Conservation (phyloP, 2,329 filamentous ascomycete species). For the Pseudovirgaria hyperparasitica region DNA sequence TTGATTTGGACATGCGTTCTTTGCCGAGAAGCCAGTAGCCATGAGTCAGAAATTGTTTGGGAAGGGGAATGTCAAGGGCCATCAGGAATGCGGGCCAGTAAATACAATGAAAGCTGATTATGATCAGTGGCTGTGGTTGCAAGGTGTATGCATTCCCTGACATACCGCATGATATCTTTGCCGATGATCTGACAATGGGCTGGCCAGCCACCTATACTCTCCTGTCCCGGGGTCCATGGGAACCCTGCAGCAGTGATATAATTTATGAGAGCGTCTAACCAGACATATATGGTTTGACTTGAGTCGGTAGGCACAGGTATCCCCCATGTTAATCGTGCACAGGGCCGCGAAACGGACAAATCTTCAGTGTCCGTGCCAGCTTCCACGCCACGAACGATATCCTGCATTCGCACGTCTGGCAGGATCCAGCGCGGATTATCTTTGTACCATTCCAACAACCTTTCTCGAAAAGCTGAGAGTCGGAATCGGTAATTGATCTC, state of each 20-base stretch:
- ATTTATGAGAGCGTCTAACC: slow-evolving; percentile 92
- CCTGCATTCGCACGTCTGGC: slow-evolving; percentile 59
- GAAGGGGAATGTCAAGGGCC: slow-evolving; percentile 67
- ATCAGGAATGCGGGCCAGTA: slow-evolving; percentile 97
- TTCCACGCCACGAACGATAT: slow-evolving; percentile 65
- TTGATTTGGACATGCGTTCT: slow-evolving; percentile 93
- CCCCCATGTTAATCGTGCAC: slow-evolving; percentile 70
- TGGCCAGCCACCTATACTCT: slow-evolving; percentile 63
- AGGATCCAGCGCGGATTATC: slow-evolving; percentile 67
- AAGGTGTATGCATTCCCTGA: slow-evolving; percentile 4
- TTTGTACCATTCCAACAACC: slow-evolving; percentile 65
- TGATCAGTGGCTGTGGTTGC: no score
- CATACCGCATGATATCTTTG: slow-evolving; percentile 76
- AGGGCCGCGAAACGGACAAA: slow-evolving; percentile 76
- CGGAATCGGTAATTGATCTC: slow-evolving; percentile 94
- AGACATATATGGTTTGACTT: slow-evolving; percentile 90
- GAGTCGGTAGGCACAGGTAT: slow-evolving; percentile 76
- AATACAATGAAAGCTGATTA: slow-evolving; percentile 67
- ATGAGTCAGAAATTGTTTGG: slow-evolving; percentile 72
- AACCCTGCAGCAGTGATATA: slow-evolving; percentile 85
- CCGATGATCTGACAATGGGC: slow-evolving; percentile 86
- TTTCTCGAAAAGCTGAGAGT: slow-evolving; percentile 69
- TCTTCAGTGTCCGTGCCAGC: slow-evolving; percentile 73
- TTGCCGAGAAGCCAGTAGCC: slow-evolving; percentile 90
- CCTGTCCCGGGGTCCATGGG: slow-evolving; percentile 57